phyloP scores from a whole-genome alignment of 768 basidiomycete genomes.

The Lentinula guzmanii region DNA sequence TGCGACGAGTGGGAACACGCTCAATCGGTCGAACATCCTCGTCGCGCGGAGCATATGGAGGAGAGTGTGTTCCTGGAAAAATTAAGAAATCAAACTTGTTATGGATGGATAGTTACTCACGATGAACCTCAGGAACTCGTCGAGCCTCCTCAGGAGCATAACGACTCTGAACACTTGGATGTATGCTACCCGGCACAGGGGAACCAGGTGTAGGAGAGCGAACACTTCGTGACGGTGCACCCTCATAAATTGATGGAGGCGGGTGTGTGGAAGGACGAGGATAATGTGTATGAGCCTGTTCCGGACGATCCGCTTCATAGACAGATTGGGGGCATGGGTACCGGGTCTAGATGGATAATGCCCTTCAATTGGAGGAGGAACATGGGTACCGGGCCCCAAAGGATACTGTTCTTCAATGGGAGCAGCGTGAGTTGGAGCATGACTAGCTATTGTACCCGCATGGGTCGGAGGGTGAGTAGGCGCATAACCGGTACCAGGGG shows the following conservation, averaged over 20 bases:
- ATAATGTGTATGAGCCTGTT: not conserved
- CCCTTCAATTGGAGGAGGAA: not conserved
- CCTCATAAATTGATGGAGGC: not conserved
- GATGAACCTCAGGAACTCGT: not conserved
- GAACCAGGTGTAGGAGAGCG: constrained; percentile 1
- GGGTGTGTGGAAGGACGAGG: not conserved
- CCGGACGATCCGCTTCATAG: not conserved
- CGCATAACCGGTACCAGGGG: constrained; percentile 3
- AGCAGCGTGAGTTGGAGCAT: not conserved
- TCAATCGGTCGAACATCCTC: not conserved
- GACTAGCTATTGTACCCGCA: constrained; percentile 14
- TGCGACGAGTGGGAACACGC: not conserved
- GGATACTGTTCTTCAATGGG: not conserved
- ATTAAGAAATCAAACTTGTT: not conserved
- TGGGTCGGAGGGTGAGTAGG: constrained; percentile 20
- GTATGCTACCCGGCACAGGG: not conserved
- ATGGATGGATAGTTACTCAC: not conserved
- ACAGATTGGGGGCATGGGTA: not conserved
- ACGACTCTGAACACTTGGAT: not conserved
- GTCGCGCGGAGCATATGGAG: not conserved
- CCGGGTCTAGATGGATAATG: not conserved
- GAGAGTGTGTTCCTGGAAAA: not conserved
- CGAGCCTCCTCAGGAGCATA: not conserved
- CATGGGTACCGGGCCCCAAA: not conserved
- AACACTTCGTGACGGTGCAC: not conserved